A percentile compares a stretch with the other conserved stretches of the same genome.
Evolutionary conservation across 257 asterid genomes (phyloP).

Genomic region (Avicennia marina): DNA sequence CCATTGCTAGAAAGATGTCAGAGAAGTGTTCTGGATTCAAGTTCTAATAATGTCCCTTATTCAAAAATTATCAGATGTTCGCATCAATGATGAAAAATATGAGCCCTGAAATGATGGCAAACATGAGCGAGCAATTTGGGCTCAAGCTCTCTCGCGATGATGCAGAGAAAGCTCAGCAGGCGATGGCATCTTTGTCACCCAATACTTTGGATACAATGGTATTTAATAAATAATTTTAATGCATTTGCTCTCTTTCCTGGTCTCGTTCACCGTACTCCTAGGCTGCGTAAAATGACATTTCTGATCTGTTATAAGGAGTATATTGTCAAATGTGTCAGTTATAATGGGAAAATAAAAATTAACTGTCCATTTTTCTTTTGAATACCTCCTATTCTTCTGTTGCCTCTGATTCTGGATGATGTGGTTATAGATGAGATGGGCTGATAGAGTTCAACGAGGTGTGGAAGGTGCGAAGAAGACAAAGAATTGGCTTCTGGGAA

Average conservation of each 20-base stretch:
- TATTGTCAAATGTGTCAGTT: too few species aligned
- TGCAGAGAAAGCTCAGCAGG: constrained; percentile 97
- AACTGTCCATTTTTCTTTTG: too few species aligned
- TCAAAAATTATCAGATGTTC: constrained; percentile 61
- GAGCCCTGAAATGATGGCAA: constrained; percentile 91
- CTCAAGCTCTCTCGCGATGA: constrained; percentile 81
- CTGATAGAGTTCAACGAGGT: constrained; percentile 72
- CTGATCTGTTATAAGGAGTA: too few species aligned
- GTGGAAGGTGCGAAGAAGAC: constrained; percentile 83
- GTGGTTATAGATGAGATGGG: constrained; percentile 83
- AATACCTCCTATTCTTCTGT: too few species aligned
- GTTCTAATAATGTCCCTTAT: constrained; percentile 10
- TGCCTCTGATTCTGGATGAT: constrained; percentile 6
- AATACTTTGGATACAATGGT: constrained; percentile 88
- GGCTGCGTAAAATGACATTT: too few species aligned
- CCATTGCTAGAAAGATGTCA: too few species aligned
- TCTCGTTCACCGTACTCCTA: too few species aligned
- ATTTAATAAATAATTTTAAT: neutral
- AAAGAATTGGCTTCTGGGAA: constrained; percentile 81
- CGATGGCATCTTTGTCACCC: constrained; percentile 90
- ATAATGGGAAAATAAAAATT: too few species aligned
- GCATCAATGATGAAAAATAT: constrained; percentile 80
- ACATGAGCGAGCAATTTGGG: constrained; percentile 91
- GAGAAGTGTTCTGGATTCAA: neutral
- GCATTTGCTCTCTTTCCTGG: too few species aligned